phyloP scores from a whole-genome alignment of 768 basidiomycete species.

The Naganishia friedmannii region DNA sequence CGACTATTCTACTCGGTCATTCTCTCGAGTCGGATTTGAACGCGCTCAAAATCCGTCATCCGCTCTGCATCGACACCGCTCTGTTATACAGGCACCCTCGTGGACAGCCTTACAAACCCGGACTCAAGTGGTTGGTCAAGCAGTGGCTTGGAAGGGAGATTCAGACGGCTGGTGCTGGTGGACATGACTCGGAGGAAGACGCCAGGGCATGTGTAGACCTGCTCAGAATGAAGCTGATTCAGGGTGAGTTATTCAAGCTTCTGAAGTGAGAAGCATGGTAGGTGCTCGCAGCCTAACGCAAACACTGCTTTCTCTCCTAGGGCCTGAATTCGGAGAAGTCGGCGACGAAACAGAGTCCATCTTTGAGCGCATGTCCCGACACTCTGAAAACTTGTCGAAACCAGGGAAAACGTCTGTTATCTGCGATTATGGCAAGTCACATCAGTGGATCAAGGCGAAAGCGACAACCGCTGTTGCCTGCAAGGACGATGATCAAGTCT shows the following conservation, averaged over 20 bases:
- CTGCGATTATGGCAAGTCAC: constrained; percentile 80
- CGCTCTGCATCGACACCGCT: constrained; percentile 86
- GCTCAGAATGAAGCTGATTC: constrained; percentile 72
- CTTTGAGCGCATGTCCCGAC: constrained; percentile 74
- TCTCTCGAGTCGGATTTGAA: constrained; percentile 91
- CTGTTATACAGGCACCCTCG: constrained; percentile 87
- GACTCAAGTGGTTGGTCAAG: constrained; percentile 92
- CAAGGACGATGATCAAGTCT: constrained; percentile 61
- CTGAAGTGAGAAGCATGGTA: neutral
- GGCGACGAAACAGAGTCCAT: constrained; percentile 80
- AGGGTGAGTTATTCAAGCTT: constrained; percentile 54
- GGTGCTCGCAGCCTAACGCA: neutral
- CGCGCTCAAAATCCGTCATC: constrained; percentile 80
- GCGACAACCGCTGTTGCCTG: constrained; percentile 75
- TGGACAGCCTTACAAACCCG: constrained; percentile 88
- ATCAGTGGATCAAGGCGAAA: constrained; percentile 78
- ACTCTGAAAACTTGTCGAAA: constrained; percentile 25
- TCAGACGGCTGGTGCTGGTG: constrained; percentile 71
- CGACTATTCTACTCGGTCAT: constrained; percentile 82
- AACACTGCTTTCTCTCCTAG: constrained; percentile 43
- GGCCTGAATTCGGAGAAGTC: constrained; percentile 79
- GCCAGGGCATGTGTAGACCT: constrained; percentile 83
- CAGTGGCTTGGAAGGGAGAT: constrained; percentile 90
- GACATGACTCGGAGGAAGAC: constrained; percentile 93
- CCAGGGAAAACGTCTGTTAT: constrained; percentile 61